Evolutionary conservation across 176 grass and related monocot species (phyloP).

Genomic region (Canna indica): DNA sequence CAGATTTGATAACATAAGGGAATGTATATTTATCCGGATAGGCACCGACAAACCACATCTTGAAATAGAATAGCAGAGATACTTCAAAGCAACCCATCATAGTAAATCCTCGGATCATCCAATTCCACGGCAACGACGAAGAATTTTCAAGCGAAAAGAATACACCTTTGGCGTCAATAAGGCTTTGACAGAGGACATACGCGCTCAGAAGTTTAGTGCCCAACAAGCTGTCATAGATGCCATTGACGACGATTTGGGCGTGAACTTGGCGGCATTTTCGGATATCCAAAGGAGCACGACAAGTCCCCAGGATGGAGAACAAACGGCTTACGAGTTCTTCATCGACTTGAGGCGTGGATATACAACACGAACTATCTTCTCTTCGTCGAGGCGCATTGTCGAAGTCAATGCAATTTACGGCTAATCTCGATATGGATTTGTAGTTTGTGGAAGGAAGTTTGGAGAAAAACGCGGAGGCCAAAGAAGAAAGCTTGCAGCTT

Average conservation of each 20-base stretch:
- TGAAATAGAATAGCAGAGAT: slow-evolving; percentile 61
- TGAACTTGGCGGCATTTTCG: slow-evolving; percentile 47
- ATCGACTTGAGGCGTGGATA: neutral
- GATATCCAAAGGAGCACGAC: slow-evolving; percentile 37
- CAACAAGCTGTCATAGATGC: slow-evolving; percentile 14
- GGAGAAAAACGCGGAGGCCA: neutral
- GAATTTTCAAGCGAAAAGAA: slow-evolving; percentile 40
- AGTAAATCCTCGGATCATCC: slow-evolving; percentile 69
- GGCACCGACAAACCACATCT: slow-evolving; percentile 59
- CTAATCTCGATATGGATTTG: neutral
- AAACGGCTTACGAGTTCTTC: slow-evolving; percentile 6
- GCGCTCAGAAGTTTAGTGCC: slow-evolving; percentile 45
- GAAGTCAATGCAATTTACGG: slow-evolving; percentile 3
- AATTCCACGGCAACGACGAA: slow-evolving; percentile 69
- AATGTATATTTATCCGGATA: slow-evolving; percentile 53
- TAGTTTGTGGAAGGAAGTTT: neutral
- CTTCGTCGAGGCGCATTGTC: neutral
- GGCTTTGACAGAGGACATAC: slow-evolving; percentile 61
- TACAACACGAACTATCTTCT: neutral
- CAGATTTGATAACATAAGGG: slow-evolving; percentile 71
- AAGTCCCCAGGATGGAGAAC: slow-evolving; percentile 42
- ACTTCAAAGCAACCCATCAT: slow-evolving; percentile 33
- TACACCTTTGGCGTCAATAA: slow-evolving; percentile 44
- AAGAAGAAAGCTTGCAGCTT: neutral
- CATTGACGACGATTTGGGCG: slow-evolving; percentile 43